Conservation (phyloP, 2,329 filamentous ascomycete species). For the Aspergillus fructus region DNA sequence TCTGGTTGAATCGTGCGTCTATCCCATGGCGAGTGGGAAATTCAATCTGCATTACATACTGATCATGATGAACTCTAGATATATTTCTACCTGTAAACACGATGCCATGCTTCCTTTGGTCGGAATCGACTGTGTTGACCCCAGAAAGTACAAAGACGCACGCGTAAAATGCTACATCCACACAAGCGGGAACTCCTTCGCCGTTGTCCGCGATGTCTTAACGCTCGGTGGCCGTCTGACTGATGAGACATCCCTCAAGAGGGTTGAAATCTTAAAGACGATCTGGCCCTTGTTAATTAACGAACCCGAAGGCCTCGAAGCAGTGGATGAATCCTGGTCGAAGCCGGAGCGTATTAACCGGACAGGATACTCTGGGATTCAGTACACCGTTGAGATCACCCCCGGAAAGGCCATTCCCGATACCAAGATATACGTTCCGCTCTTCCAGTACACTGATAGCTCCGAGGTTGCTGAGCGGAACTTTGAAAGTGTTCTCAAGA, state of each 20-base stretch:
- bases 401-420: slow-evolving; percentile 5
- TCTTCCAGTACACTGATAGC: slow-evolving; percentile 9
- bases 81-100: background rate
- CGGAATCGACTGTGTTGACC: slow-evolving; percentile 8
- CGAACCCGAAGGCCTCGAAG: background rate
- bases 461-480: background rate
- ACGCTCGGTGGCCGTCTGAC: slow-evolving; percentile 4
- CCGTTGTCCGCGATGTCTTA: slow-evolving; percentile 6
- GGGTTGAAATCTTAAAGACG: background rate
- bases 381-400: slow-evolving; percentile 5
- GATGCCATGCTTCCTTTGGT: background rate
- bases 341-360: slow-evolving; percentile 6
- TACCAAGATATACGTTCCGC: slow-evolving; percentile 7
- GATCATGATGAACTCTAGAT: background rate
- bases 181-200: slow-evolving; percentile 2
- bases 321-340: background rate
- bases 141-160: background rate
- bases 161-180: slow-evolving; percentile 9
- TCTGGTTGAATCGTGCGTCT: background rate
- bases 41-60: background rate
- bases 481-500: slow-evolving; percentile 4
- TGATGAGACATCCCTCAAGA: background rate
- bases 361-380: slow-evolving; percentile 5
- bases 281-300: background rate
- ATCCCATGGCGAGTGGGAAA: too few species aligned